Percentiles rank a stretch among this genome's conserved stretches.
Evolutionary conservation across 257 asterid genomes (phyloP).

Genomic region (Cynanchum wilfordii): DNA sequence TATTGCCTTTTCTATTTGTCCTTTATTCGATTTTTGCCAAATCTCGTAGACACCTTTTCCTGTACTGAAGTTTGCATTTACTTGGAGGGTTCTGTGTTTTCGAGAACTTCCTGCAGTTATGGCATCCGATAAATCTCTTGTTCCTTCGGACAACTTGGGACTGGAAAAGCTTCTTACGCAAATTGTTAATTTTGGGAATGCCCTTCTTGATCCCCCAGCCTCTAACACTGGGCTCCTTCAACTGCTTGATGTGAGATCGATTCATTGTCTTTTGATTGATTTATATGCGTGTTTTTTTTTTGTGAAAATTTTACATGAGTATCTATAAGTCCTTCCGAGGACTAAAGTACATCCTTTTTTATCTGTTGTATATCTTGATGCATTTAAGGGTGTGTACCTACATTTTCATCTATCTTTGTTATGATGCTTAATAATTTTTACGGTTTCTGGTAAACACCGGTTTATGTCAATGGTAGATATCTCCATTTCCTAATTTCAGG

Average conservation of each 20-base stretch:
- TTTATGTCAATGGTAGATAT: background rate
- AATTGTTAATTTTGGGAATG: background rate
- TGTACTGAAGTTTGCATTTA: background rate
- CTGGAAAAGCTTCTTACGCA: background rate
- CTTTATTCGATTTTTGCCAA: background rate
- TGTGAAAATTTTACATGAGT: background rate
- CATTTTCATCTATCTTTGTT: background rate
- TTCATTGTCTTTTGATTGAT: background rate
- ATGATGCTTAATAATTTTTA: background rate
- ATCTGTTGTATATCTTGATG: background rate
- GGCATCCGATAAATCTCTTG: background rate
- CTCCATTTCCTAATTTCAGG: background rate
- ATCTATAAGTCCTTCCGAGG: background rate
- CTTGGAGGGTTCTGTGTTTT: background rate
- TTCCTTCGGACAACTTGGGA: background rate
- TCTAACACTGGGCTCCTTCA: background rate
- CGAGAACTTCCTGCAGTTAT: background rate
- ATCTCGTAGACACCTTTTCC: background rate
- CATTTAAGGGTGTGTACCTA: background rate
- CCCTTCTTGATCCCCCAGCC: background rate
- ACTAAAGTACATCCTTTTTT: background rate
- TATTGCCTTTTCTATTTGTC: background rate
- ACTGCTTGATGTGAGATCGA: background rate
- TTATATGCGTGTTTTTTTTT: background rate
- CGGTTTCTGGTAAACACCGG: background rate